Conservation (phyloP, 2,329 filamentous ascomycete genomes). For the Penicillium sp. region DNA sequence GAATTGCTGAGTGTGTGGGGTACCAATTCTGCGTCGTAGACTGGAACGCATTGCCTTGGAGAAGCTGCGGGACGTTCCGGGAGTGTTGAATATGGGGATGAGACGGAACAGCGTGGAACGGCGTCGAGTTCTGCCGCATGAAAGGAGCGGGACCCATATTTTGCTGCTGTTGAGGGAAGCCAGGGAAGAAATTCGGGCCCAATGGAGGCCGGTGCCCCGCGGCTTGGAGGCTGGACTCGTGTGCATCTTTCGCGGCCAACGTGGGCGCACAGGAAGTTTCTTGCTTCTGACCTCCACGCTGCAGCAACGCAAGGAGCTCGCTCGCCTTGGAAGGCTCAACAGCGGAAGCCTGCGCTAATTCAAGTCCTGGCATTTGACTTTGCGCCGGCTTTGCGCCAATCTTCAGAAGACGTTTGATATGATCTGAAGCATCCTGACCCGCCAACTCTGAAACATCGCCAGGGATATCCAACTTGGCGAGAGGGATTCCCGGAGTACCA, state of each 20-base stretch:
- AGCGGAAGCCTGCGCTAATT: conserved; percentile 20
- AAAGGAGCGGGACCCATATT: conserved; percentile 30
- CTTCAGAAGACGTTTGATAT: conserved; percentile 51
- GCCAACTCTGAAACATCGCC: conserved; percentile 44
- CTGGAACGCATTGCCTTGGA: conserved; percentile 11
- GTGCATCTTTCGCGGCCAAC: conserved; percentile 52
- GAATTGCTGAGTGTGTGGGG: conserved; percentile 19
- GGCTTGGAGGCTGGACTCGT: conserved; percentile 51
- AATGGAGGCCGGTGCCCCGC: conserved; percentile 53
- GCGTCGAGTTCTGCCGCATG: conserved; percentile 23
- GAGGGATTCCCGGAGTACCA: conserved; percentile 18
- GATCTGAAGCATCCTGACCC: conserved; percentile 46
- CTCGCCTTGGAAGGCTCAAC: conserved; percentile 46
- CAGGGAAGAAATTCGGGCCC: conserved; percentile 45
- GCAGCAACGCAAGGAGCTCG: conserved; percentile 56
- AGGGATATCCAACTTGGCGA: conserved; percentile 25
- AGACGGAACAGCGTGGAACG: conserved; percentile 13
- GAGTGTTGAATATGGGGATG: conserved; percentile 13
- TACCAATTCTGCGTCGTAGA: conserved; percentile 18
- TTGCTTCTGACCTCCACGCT: conserved; percentile 37
- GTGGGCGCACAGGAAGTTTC: conserved; percentile 45
- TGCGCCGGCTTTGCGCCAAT: conserved; percentile 28
- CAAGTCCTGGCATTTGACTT: conserved; percentile 9
- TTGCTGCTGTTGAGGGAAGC: conserved; percentile 35
- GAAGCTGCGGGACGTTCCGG: conserved; percentile 8